Percentiles rank a stretch among this genome's conserved stretches.
Conservation (phyloP, 352 stramenopile genomes). For the Phytophthora tentaculata region DNA sequence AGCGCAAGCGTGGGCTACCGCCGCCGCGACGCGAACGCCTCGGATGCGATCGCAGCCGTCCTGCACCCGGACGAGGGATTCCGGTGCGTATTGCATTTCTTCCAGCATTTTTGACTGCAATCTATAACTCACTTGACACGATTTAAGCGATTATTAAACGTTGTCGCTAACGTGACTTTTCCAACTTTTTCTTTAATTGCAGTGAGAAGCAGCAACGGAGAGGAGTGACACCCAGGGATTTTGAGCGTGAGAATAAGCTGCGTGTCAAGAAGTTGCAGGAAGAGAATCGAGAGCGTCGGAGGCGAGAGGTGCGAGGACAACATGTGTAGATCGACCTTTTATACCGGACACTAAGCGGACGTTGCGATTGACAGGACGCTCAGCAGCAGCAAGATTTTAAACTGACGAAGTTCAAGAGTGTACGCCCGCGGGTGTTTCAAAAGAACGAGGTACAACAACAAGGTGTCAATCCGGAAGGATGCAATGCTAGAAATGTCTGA, state of each 20-base stretch:
- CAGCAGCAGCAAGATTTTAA: constrained; percentile 62
- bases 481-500: constrained; percentile 1
- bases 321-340: not conserved
- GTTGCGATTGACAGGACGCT: constrained; percentile 35
- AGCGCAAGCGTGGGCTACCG: constrained; percentile 52
- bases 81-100: constrained; percentile 32
- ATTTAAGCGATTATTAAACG: constrained; percentile 11
- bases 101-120: not conserved
- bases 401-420: constrained; percentile 66
- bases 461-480: not conserved
- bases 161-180: constrained; percentile 3
- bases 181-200: constrained; percentile 2
- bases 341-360: constrained; percentile 7
- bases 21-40: constrained; percentile 70
- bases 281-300: constrained; percentile 60
- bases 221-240: constrained; percentile 66
- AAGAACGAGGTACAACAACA: constrained; percentile 33
- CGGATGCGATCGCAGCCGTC: constrained; percentile 68
- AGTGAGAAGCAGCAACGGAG: constrained; percentile 66
- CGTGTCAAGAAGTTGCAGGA: constrained; percentile 64
- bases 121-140: not conserved
- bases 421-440: constrained; percentile 55
- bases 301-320: constrained; percentile 38
- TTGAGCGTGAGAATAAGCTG: constrained; percentile 70
- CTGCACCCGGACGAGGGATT: constrained; percentile 68